These are phyloP conservation scores for Neocucurbitaria cava DNA, from an alignment of 2,329 filamentous ascomycete genomes.

Conservation along the genomic window DNA sequence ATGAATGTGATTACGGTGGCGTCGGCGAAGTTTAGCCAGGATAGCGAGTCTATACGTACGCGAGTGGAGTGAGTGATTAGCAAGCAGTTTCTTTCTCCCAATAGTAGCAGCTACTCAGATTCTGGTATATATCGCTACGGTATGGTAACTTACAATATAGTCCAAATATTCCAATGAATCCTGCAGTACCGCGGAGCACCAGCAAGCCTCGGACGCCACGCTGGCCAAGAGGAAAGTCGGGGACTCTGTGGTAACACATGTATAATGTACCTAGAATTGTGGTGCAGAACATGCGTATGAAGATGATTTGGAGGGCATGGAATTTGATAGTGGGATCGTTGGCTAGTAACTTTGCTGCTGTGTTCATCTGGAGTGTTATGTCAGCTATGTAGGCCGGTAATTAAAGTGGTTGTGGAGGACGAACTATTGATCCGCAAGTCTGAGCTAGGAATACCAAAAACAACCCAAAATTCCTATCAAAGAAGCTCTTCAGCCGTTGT, in stretches of 20 bases:
- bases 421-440: slow-evolving; percentile 48
- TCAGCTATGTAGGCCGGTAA: neutral
- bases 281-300: slow-evolving; percentile 78
- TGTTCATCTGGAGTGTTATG: slow-evolving; percentile 25
- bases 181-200: slow-evolving; percentile 29
- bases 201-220: slow-evolving; percentile 26
- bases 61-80: too few species aligned
- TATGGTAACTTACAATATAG: slow-evolving; percentile 31
- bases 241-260: slow-evolving; percentile 68
- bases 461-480: slow-evolving; percentile 31
- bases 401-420: neutral
- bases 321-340: slow-evolving; percentile 35
- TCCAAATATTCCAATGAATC: slow-evolving; percentile 37
- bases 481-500: slow-evolving; percentile 20
- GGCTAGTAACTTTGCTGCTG: slow-evolving; percentile 31
- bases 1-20: slow-evolving; percentile 88
- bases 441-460: slow-evolving; percentile 34
- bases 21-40: slow-evolving; percentile 82
- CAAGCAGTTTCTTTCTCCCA: too few species aligned
- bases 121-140: too few species aligned
- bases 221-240: slow-evolving; percentile 31
- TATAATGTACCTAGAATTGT: slow-evolving; percentile 69
- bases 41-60: slow-evolving; percentile 64
- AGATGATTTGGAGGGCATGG: slow-evolving; percentile 67
- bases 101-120: too few species aligned